These are phyloP conservation scores for Didymosphaeria variabile DNA, from an alignment of 2,329 filamentous ascomycete species.

Conservation along the genomic window DNA sequence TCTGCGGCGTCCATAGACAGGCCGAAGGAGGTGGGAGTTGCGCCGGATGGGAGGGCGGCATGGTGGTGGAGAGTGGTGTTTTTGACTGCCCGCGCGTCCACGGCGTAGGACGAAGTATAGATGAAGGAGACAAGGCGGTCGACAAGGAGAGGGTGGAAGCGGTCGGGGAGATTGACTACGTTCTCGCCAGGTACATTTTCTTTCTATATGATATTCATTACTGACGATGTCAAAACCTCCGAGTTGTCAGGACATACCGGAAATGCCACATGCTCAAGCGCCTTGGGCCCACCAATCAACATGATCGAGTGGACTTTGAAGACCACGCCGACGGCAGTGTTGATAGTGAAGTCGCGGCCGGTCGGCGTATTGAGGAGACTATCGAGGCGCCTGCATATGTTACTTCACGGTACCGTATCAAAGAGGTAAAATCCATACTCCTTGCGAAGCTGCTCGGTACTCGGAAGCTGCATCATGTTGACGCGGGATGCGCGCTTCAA, in stretches of 20 bases:
- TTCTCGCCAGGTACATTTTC: neutral
- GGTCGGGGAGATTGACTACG: conserved; percentile 3
- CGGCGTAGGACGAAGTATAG: conserved; percentile 24
- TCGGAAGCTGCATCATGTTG: neutral
- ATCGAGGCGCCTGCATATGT: conserved; percentile 11
- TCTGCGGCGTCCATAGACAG: neutral
- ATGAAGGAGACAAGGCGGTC: conserved; percentile 25
- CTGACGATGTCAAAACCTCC: neutral
- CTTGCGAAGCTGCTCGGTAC: conserved; percentile 2
- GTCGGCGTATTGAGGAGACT: conserved; percentile 15
- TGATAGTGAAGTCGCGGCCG: conserved; percentile 24
- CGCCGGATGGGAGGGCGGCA: neutral
- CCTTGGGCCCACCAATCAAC: conserved; percentile 25
- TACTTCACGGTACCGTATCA: neutral
- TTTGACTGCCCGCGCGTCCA: neutral
- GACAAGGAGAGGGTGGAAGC: conserved; percentile 21
- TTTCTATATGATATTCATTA: neutral
- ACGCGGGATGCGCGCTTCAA: neutral
- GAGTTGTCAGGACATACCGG: conserved; percentile 9
- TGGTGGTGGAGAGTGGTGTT: conserved; percentile 16
- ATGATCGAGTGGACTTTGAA: conserved; percentile 24
- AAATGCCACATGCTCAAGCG: conserved; percentile 18
- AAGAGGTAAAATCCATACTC: neutral
- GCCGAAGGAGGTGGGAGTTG: conserved; percentile 7
- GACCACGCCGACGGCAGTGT: conserved; percentile 18